Evolutionary conservation across 768 basidiomycete species (phyloP), one percentile per base, ranked within the genome.

Genomic region (Russula ochroleuca): DNA sequence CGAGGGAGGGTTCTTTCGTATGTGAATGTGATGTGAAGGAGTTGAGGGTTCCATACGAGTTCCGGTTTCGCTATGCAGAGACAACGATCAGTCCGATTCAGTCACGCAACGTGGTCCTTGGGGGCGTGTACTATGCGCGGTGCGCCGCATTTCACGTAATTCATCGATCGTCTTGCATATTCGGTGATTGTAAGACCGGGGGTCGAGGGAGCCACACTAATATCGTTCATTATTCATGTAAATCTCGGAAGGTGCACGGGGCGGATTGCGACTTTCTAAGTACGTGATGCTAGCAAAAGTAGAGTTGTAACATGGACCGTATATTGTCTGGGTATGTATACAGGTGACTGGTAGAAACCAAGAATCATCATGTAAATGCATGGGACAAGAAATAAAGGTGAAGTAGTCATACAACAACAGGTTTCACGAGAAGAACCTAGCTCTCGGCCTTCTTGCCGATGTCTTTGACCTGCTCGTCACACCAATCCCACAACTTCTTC

Each of bases 401-500:
- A 15, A 38, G 35, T 15, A 6, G 15, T 21, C 52, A 37, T 23
- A 33, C 19, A 52, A 35, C 19, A 51, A 31, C 9, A 31, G 5
- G 28, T 28, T 5, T 28, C 21, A 9, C 5, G 8, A 15, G 28
- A 19, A 31, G 31, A 17, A 51, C 5, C 7, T 28, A 15, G 3
- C 14, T 17, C 5, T 21, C 37, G 4, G 53, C 15, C 37, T 15
- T 40, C 8, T 38, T 54, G 35, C n/a, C 52, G 6, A 53, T 43
- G 23, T 48, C 53, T 31, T 50, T 41, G 37, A 62, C 47, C 14
- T 50, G 47, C 2, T 50, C 61, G 33, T 62, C 61, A 5, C 54
- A 56, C 54, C 61, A 56, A 1, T 56, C 38, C 47, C 54, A 49
- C 21, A 62, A 21, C 47, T 50, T 50, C 21, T 40, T 40, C 28